Base-by-base conservation (phyloP, 495 filamentous ascomycete genomes). In the Xylaria palmicola region DNA sequence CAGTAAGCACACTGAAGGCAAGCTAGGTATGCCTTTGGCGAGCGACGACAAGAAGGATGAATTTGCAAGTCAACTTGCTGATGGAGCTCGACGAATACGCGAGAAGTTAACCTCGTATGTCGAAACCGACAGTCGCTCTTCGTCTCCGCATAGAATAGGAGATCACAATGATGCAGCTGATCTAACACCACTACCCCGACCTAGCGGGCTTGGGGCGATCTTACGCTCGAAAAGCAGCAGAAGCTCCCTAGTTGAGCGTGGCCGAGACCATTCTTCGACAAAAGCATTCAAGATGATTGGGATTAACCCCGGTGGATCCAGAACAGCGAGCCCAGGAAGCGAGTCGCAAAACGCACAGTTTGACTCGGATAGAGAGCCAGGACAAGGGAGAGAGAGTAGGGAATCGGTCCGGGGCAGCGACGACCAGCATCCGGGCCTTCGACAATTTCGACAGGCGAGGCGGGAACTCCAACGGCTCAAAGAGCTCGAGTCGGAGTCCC, bases 21-120 rank as follows among this genome's bases (percentile, higher is more conserved):
- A 85, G 57, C 86, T 85, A 1, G 80, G 86, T 29, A 27, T 34
- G 12, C 17, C 19, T 19, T 43, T 43, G 56, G 79, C 77, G 34
- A 84, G 88, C 54, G 81, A 84, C 0, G 83, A 91, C 22, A 90
- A 91, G 56, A 82, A 83, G 6, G 87, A 92, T 49, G 91, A 90
- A 54, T 93, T 97, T 65, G 86, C 86, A 20, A 86, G 81, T 57
- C 90, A 94, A 66, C 85, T 97, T 20, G 91, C 90, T 0, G 82
- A 88, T 68, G 83, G 91, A 40, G 85, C 89, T 51, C 82, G 86
- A 30, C 88, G 85, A 17, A 88, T 96, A 32, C 87, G 92, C 62
- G 91, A 96, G 73, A 91, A 88, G 66, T 75, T 97, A 27, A 86
- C 85, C 15, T 90, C 79, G 17, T 88, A 88, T 65, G 86, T 85